phyloP scores from a whole-genome alignment of 257 asterid genomes.

The Catharanthus roseus region DNA sequence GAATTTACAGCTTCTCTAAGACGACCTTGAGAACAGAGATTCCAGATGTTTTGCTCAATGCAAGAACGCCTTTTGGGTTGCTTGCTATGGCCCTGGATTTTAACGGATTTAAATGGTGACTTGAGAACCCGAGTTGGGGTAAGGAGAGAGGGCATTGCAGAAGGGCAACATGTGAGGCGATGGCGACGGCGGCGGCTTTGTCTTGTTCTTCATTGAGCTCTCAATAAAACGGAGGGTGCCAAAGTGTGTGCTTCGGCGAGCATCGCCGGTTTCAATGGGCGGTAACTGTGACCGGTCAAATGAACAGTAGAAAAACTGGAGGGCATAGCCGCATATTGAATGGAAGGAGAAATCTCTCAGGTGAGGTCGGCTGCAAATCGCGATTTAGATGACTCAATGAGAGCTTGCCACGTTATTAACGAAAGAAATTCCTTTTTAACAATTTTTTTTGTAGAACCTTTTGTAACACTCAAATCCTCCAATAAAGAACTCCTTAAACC shows the following conservation, averaged over 20 bases:
- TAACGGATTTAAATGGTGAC: constrained; percentile 12
- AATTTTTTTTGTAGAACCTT: no score
- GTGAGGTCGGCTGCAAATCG: not conserved
- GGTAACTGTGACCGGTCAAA: not conserved
- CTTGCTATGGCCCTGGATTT: constrained; percentile 18
- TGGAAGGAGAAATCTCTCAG: not conserved
- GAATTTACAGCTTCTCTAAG: constrained; percentile 52
- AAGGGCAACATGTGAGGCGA: constrained; percentile 47
- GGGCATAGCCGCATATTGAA: no score
- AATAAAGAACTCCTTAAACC: no score
- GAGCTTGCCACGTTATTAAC: not conserved
- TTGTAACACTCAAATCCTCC: no score
- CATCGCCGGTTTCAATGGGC: constrained; percentile 12
- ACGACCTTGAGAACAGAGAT: constrained; percentile 45
- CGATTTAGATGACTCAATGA: not conserved
- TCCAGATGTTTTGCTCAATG: constrained; percentile 30
- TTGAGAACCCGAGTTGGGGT: constrained; percentile 12
- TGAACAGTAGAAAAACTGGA: not conserved
- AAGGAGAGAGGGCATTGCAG: constrained; percentile 44
- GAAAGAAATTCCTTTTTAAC: no score
- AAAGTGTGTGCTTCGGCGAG: constrained; percentile 26
- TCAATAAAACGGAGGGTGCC: constrained; percentile 30
- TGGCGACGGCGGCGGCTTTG: constrained; percentile 21
- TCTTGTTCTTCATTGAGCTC: constrained; percentile 23
- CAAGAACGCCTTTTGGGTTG: constrained; percentile 31